Evolutionary conservation across 1,139 yeast species (phyloP).

Genomic region (Scheffersomyces titani): DNA sequence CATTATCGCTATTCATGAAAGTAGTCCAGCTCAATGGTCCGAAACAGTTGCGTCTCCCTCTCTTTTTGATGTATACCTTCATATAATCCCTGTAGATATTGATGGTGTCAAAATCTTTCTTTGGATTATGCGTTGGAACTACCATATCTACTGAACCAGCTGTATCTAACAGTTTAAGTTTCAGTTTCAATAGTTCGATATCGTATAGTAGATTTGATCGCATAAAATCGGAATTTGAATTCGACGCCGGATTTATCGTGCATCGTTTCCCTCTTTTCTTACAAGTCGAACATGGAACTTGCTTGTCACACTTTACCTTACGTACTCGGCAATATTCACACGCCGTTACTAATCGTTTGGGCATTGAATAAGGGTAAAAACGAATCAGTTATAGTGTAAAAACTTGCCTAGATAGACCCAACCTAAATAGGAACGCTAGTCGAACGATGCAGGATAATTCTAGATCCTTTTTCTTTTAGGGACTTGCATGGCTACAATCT

Average conservation of each 20-base stretch:
- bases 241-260: neutral
- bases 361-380: neutral
- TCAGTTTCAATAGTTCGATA: neutral
- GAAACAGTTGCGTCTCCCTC: conserved; percentile 7
- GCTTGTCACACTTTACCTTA: neutral
- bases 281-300: neutral
- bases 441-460: neutral
- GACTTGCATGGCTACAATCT: neutral
- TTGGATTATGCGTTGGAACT: too few species aligned
- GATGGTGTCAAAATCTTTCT: neutral
- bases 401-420: too few species aligned
- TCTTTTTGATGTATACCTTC: neutral
- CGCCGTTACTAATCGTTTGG: neutral
- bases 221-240: neutral
- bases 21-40: conserved; percentile 1
- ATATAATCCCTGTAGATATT: neutral
- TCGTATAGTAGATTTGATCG: neutral
- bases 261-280: neutral
- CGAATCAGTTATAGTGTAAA: too few species aligned
- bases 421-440: neutral
- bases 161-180: neutral
- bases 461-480: neutral
- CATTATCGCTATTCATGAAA: conserved; percentile 1
- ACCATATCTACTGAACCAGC: neutral
- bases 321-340: neutral